Percentiles rank a stretch among this genome's conserved stretches.
phyloP scores from a whole-genome alignment of 2,329 filamentous ascomycete genomes.

The Penicillium sp. region DNA sequence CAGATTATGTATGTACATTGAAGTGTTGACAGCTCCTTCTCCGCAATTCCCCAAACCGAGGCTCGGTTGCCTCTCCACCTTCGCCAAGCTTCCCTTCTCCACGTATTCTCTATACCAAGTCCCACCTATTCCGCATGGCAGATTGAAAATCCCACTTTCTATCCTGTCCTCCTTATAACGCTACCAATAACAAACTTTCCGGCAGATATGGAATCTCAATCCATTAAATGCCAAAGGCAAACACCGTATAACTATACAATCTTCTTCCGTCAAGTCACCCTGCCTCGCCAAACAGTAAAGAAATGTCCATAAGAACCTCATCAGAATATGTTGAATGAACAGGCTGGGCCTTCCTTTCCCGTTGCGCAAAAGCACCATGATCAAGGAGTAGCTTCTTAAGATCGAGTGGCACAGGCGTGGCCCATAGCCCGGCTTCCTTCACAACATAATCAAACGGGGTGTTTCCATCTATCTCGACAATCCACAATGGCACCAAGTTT shows the following conservation, averaged over 20 bases:
- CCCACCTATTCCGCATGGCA: no score
- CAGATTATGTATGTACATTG: not conserved
- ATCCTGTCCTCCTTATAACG: no score
- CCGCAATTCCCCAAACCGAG: slow-evolving; percentile 14
- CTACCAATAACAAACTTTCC: no score
- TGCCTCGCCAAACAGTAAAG: not conserved
- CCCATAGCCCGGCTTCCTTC: not conserved
- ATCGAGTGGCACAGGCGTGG: not conserved
- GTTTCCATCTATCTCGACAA: not conserved
- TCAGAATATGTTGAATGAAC: not conserved
- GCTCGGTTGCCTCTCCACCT: slow-evolving; percentile 4
- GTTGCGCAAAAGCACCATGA: not conserved
- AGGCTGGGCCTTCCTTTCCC: not conserved
- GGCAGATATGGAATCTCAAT: no score
- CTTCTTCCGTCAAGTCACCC: not conserved
- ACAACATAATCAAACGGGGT: not conserved
- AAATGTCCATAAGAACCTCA: not conserved
- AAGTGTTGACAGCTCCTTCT: slow-evolving; percentile 1
- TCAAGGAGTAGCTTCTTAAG: not conserved
- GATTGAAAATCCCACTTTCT: no score
- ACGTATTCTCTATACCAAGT: no score
- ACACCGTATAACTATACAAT: not conserved
- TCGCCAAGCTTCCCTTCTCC: no score
- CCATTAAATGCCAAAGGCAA: no score
- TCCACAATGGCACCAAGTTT: not conserved